Base-by-base conservation (phyloP, 2,329 filamentous ascomycete species). In the Clarireedia hainanense region DNA sequence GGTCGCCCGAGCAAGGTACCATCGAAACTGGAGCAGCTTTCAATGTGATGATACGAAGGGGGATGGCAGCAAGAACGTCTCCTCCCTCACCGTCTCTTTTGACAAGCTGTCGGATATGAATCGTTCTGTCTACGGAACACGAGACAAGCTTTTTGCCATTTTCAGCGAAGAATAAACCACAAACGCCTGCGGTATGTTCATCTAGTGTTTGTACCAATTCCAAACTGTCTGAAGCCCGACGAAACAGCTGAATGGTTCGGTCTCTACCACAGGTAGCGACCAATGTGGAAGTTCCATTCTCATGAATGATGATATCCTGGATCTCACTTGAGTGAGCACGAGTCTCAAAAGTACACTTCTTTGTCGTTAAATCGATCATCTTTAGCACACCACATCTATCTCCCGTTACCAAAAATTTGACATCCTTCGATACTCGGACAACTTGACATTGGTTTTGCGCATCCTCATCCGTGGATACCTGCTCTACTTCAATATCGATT, bases 171-270 rank as follows among this genome's bases (percentile, higher is more conserved):
- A 91, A 77, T 27, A 96, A 73, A 77, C 78, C 67, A 85, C 84
- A 54, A 80, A 99, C 91, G 60, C 89, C 88, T 23, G 91, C 89
- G 30, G 91, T 84, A 70, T 97, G 95, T 63, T 99, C 92, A 55
- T 89, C 84, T 67, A 97, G 80, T 0, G 94, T 99, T 70, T 99
- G 94, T 51, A 96, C 81, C 56, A 96, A 80, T 57, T 88, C 81
- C 70, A 95, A 86, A 2, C 72, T 72, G 2, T 82, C 79, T 12
- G 72, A 75, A 1, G 73, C 72, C 24, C 77, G 76, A 26, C 77
- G 76, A 68, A 96, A 97, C n/a, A 99, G 74, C 69, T 99, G 94
- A 1, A 92, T 82, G n/a, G 88, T 96, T 50, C 94, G 85, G 71
- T 99, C 94, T 61, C 94, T 81, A 37, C 90, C 89, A 67, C 87